A percentile compares a stretch with the other conserved stretches of the same genome.
Evolutionary conservation across 2,329 filamentous ascomycete species (phyloP).

Genomic region (Xylaria sp.): DNA sequence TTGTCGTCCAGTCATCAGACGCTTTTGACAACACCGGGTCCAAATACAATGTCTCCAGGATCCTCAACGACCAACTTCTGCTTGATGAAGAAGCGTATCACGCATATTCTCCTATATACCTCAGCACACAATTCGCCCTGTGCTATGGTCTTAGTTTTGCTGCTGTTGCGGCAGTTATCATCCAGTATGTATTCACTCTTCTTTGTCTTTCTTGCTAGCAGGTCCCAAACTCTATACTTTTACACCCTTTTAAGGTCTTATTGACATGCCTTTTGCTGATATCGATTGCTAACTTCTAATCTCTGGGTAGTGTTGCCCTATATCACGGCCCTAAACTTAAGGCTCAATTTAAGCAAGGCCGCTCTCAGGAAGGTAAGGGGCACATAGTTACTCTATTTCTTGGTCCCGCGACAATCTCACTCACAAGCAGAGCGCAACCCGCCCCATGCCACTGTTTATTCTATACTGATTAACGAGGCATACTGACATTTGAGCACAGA

Average conservation of each 20-base stretch:
- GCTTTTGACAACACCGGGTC: slow-evolving; percentile 72
- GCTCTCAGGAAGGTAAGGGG: slow-evolving; percentile 59
- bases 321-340: slow-evolving; percentile 67
- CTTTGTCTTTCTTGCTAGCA: neutral
- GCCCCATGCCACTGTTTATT: neutral
- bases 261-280: no score
- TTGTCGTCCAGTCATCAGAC: slow-evolving; percentile 69
- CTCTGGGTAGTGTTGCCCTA: slow-evolving; percentile 52
- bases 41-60: slow-evolving; percentile 68
- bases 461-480: neutral
- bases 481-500: slow-evolving; percentile 31
- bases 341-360: slow-evolving; percentile 64
- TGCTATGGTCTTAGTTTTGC: slow-evolving; percentile 73
- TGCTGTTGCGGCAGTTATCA: slow-evolving; percentile 69
- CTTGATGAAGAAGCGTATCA: slow-evolving; percentile 71
- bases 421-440: neutral
- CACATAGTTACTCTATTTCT: neutral
- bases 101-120: slow-evolving; percentile 72
- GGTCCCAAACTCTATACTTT: neutral
- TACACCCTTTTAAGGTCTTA: neutral
- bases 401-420: neutral
- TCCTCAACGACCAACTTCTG: slow-evolving; percentile 64
- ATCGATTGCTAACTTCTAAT: neutral
- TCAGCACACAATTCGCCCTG: slow-evolving; percentile 70
- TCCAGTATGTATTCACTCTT: slow-evolving; percentile 51